Evolutionary conservation across 2,329 filamentous ascomycete genomes (phyloP).

Genomic region (Colletotrichum gloeosporioides): DNA sequence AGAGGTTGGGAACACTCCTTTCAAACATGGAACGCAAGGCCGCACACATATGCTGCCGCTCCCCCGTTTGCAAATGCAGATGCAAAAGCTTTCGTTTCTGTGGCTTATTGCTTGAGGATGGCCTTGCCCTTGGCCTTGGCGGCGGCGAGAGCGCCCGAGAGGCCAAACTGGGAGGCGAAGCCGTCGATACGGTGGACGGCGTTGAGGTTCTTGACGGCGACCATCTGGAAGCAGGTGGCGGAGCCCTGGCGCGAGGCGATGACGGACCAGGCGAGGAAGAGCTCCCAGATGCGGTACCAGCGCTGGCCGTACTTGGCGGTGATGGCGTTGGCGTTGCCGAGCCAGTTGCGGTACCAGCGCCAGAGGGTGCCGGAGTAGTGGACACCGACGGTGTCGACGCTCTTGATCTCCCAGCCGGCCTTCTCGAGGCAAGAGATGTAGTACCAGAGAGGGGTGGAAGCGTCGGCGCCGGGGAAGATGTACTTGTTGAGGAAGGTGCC

Average conservation of each 20-base stretch:
- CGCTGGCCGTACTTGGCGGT: slow-evolving; percentile 92
- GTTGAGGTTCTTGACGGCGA: slow-evolving; percentile 89
- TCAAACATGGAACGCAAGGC: not conserved
- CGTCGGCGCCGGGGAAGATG: slow-evolving; percentile 95
- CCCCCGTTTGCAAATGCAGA: not conserved
- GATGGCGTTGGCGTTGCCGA: slow-evolving; percentile 91
- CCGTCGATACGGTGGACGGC: slow-evolving; percentile 82
- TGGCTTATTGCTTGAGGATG: not conserved
- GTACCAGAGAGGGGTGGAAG: slow-evolving; percentile 89
- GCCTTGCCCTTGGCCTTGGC: slow-evolving; percentile 31
- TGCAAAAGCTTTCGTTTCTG: not conserved
- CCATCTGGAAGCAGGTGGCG: slow-evolving; percentile 88
- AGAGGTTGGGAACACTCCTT: not conserved
- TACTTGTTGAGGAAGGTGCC: slow-evolving; percentile 99
- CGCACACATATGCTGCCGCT: not conserved
- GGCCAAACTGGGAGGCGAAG: slow-evolving; percentile 70
- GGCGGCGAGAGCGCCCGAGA: slow-evolving; percentile 63
- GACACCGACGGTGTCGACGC: slow-evolving; percentile 89
- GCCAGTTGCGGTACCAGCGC: slow-evolving; percentile 99
- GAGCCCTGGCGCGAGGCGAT: slow-evolving; percentile 84
- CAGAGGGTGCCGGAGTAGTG: slow-evolving; percentile 97
- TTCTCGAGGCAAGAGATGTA: slow-evolving; percentile 85
- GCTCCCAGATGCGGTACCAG: slow-evolving; percentile 97
- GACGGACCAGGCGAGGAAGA: slow-evolving; percentile 85
- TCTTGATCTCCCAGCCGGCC: slow-evolving; percentile 86